Percentiles rank a stretch among this genome's conserved stretches.
These are phyloP conservation scores for Bimuria novae-zelandiae DNA, from an alignment of 2,329 filamentous ascomycete species.

Conservation along the genomic window DNA sequence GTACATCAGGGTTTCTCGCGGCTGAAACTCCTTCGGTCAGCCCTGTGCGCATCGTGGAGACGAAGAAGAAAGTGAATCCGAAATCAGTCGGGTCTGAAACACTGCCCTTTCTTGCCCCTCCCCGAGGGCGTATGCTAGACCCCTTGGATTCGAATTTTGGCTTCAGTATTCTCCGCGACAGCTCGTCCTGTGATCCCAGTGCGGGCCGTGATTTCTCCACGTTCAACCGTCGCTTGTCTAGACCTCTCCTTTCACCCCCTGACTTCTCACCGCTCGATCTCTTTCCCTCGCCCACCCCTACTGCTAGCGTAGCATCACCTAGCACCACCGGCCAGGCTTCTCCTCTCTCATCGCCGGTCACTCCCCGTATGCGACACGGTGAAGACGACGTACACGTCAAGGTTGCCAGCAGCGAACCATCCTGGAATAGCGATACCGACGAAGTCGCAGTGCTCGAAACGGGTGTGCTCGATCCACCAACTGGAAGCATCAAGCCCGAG, in stretches of 20 bases:
- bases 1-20: slow-evolving; percentile 34
- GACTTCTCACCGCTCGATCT: slow-evolving; percentile 41
- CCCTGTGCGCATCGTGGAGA: slow-evolving; percentile 26
- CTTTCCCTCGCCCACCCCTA: slow-evolving; percentile 31
- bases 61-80: slow-evolving; percentile 18
- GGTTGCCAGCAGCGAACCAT: slow-evolving; percentile 42
- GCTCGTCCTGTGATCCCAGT: slow-evolving; percentile 32
- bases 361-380: slow-evolving; percentile 34
- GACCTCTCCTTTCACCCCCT: slow-evolving; percentile 26
- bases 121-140: slow-evolving; percentile 31
- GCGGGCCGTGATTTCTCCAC: slow-evolving; percentile 17
- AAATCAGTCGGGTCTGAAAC: slow-evolving; percentile 24
- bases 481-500: slow-evolving; percentile 29
- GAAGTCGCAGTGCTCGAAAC: slow-evolving; percentile 30
- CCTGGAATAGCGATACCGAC: slow-evolving; percentile 35
- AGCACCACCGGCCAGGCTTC: slow-evolving; percentile 38
- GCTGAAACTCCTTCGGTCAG: slow-evolving; percentile 28
- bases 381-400: slow-evolving; percentile 39
- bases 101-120: slow-evolving; percentile 24
- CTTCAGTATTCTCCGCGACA: slow-evolving; percentile 33
- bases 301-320: slow-evolving; percentile 33
- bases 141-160: slow-evolving; percentile 19
- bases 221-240: slow-evolving; percentile 22
- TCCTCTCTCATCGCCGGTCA: slow-evolving; percentile 43
- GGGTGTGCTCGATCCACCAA: slow-evolving; percentile 29